Evolutionary conservation across 2,329 filamentous ascomycete genomes (phyloP).

Genomic region (Ophiostoma novo-ulmi): DNA sequence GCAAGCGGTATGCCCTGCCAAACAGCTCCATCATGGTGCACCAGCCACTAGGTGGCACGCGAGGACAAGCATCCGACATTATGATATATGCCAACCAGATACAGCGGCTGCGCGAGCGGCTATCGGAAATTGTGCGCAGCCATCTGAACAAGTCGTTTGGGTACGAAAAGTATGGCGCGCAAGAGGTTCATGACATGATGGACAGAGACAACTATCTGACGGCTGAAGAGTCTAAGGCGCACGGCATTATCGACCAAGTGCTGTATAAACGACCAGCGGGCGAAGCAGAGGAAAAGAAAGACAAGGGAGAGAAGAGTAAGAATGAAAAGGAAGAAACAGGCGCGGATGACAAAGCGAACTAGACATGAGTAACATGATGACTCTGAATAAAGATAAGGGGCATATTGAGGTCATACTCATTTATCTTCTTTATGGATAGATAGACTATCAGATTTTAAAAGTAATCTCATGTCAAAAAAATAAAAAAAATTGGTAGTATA

Average conservation of each 20-base stretch:
- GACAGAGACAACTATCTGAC: conserved; percentile 94
- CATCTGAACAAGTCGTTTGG: conserved; percentile 77
- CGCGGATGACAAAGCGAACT: not conserved
- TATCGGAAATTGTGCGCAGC: conserved; percentile 83
- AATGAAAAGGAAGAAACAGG: not conserved
- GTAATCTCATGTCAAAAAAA: not conserved
- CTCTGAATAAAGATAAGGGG: too few species aligned
- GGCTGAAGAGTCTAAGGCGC: conserved; percentile 78
- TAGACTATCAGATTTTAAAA: too few species aligned
- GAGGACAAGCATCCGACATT: conserved; percentile 70
- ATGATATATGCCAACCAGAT: conserved; percentile 98
- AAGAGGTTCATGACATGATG: conserved; percentile 91
- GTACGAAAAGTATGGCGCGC: conserved; percentile 68
- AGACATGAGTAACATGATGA: not conserved
- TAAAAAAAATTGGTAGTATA: not conserved
- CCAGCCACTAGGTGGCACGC: conserved; percentile 75
- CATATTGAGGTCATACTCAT: too few species aligned
- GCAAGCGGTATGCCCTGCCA: conserved; percentile 83
- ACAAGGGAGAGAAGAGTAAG: not conserved
- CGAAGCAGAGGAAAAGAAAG: not conserved
- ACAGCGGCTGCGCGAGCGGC: conserved; percentile 71
- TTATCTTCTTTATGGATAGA: too few species aligned
- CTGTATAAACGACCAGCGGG: conserved; percentile 54
- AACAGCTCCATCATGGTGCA: conserved; percentile 96
- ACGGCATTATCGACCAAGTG: conserved; percentile 91